Evolutionary conservation across 2,329 filamentous ascomycete species (phyloP).

Genomic region (Fusarium sp.): DNA sequence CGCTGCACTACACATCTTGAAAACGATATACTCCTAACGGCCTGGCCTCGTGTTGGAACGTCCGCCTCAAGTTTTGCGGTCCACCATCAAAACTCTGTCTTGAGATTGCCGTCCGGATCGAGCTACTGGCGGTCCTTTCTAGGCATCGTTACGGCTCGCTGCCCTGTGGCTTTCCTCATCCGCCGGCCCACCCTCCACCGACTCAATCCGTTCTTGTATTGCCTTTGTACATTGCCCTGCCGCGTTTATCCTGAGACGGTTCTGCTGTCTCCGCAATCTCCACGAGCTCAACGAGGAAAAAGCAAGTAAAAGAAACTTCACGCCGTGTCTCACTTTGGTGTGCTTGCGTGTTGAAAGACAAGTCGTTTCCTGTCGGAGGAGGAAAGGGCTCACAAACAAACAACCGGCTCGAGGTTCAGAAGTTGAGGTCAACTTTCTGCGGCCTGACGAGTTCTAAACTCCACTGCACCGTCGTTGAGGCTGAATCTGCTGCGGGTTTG

Average conservation of each 20-base stretch:
- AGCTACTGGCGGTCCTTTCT: conserved; percentile 35
- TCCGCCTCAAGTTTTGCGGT: conserved; percentile 29
- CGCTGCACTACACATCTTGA: conserved; percentile 23
- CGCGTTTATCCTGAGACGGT: conserved; percentile 27
- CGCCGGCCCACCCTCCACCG: conserved; percentile 31
- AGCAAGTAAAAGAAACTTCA: conserved; percentile 37
- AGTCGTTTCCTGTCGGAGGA: conserved; percentile 14
- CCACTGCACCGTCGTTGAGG: conserved; percentile 22
- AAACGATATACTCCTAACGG: conserved; percentile 39
- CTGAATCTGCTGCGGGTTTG: conserved; percentile 12
- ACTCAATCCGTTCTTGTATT: conserved; percentile 31
- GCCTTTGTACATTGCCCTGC: conserved; percentile 28
- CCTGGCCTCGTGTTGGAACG: conserved; percentile 41
- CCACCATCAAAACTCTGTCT: conserved; percentile 33
- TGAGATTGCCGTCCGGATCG: conserved; percentile 31
- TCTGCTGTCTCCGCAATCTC: conserved; percentile 37
- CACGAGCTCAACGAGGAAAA: conserved; percentile 39
- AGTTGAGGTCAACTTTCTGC: conserved; percentile 24
- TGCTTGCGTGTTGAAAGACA: conserved; percentile 34
- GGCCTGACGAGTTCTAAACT: conserved; percentile 21
- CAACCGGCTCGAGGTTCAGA: conserved; percentile 26
- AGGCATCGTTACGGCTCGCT: conserved; percentile 22
- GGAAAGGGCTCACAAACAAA: conserved; percentile 24
- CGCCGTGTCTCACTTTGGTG: conserved; percentile 39
- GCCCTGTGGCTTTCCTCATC: conserved; percentile 32